Base-by-base conservation (phyloP, 495 filamentous ascomycete genomes). In the Penicillium verhagenii region DNA sequence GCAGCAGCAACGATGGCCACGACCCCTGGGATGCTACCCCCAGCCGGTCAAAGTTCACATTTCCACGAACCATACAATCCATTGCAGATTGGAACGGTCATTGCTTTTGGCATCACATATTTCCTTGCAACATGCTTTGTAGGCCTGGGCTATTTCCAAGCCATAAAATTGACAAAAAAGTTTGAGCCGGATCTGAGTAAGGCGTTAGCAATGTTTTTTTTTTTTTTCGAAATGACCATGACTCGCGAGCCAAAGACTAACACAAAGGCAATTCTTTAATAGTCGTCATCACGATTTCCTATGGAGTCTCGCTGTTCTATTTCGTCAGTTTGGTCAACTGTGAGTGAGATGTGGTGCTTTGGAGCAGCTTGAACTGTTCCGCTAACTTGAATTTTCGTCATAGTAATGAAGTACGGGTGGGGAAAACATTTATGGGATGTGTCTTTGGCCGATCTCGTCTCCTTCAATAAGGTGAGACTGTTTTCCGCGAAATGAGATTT, bases 391-490 rank as follows among this genome's bases (percentile, higher is more conserved):
- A n/a, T n/a, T n/a, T n/a, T 31, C 25, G 14, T 20, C 4, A 59
- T 31, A 64, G 54, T 64, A 29, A 58, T 64, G 50, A 44, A 47
- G 0, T 39, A 57, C 40, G 61, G 57, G 21, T 64, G 57, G 58
- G 61, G 61, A 38, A 60, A 60, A 33, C 57, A 64, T 39, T 47
- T 56, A 51, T 60, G 54, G 53, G 49, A 64, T 51, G 61, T 64
- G 2, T 54, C 35, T 6, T n/a, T 60, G 20, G 57, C 54, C 24
- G 46, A 58, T 31, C 54, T 64, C 11, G n/a, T 58, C 24, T 24
- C 53, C 28, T 58, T 56, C 18, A 50, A 54, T 52, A 56, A 47
- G 21, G 53, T 53, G 29, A 38, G 29, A 47, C 26, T 20, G 11
- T 16, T 3, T 19, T 18, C n/a, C 8, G 1, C 3, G 0, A 4